Evolutionary conservation across 1,284 basidiomycete species (phyloP).

Genomic region (Gomphus bonarii): DNA sequence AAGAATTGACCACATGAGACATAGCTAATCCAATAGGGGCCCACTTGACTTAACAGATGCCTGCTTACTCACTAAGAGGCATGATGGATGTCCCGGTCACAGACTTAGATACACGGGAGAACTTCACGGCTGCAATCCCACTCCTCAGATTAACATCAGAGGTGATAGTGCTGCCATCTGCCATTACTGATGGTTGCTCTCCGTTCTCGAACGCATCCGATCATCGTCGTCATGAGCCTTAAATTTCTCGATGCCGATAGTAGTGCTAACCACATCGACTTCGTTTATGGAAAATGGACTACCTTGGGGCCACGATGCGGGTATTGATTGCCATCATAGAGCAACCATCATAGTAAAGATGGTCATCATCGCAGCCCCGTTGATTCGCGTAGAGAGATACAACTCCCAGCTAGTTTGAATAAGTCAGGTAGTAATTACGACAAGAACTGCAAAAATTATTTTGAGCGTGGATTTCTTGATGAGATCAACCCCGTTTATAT

Average conservation of each 20-base stretch:
- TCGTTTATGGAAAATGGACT: conserved; percentile 94
- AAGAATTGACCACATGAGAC: no score
- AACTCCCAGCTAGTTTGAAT: conserved; percentile 67
- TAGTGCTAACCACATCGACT: conserved; percentile 92
- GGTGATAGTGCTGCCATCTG: no score
- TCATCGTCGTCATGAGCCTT: conserved; percentile 51
- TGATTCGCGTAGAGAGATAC: conserved; percentile 98
- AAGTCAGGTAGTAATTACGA: background rate
- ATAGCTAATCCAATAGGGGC: no score
- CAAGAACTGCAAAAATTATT: conserved; percentile 29
- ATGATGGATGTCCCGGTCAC: no score
- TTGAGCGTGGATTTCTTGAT: conserved; percentile 97
- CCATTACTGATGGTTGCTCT: no score
- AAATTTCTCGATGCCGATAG: conserved; percentile 91
- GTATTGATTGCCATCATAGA: conserved; percentile 96
- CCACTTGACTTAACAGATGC: no score
- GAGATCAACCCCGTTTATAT: conserved; percentile 78
- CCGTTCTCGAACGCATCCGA: no score
- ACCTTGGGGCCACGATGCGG: conserved; percentile 81
- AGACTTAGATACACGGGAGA: no score
- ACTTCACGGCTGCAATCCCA: no score
- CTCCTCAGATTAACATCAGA: no score
- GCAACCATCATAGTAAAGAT: conserved; percentile 96
- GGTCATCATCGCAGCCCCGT: conserved; percentile 97
- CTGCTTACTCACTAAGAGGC: no score